phyloP scores from a whole-genome alignment of 495 filamentous ascomycete species.

The Cenococcum geophilum region DNA sequence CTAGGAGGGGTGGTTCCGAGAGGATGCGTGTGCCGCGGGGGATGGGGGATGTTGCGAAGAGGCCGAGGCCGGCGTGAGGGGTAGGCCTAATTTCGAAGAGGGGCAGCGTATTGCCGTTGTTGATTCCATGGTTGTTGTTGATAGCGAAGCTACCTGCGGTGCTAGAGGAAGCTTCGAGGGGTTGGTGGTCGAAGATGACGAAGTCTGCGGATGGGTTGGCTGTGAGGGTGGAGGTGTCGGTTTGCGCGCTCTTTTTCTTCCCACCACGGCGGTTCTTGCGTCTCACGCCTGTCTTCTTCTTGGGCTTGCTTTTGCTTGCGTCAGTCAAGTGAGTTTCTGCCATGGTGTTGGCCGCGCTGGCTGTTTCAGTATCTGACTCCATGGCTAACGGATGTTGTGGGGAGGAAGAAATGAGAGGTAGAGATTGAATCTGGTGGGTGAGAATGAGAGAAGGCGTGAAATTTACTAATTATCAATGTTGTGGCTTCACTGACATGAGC shows the following conservation, averaged over 20 bases:
- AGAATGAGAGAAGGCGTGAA: too few relatives aligned
- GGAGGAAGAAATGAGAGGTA: too few relatives aligned
- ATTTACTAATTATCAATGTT: too few relatives aligned
- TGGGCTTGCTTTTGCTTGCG: not conserved
- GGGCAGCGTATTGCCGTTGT: not conserved
- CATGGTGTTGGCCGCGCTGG: not conserved
- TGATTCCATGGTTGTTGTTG: not conserved
- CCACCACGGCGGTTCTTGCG: not conserved
- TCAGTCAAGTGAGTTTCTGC: not conserved
- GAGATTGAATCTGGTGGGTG: too few relatives aligned
- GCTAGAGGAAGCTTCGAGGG: not conserved
- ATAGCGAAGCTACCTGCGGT: too few relatives aligned
- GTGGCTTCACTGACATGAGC: too few relatives aligned
- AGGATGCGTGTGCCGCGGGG: constrained; percentile 27
- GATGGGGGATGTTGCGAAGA: constrained; percentile 23
- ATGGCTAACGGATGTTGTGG: too few relatives aligned
- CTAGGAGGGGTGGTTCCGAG: constrained; percentile 18
- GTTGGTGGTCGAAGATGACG: not conserved
- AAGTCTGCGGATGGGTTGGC: not conserved
- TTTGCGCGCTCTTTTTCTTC: not conserved
- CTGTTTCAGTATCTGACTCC: not conserved
- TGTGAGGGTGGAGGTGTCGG: not conserved
- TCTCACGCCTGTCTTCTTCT: not conserved
- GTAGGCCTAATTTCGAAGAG: constrained; percentile 21
- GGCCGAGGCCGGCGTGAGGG: constrained; percentile 14